A percentile compares a stretch with the other conserved stretches of the same genome.
These are phyloP conservation scores for Globisporangium nodosum DNA, from an alignment of 352 stramenopile genomes.

Conservation along the genomic window DNA sequence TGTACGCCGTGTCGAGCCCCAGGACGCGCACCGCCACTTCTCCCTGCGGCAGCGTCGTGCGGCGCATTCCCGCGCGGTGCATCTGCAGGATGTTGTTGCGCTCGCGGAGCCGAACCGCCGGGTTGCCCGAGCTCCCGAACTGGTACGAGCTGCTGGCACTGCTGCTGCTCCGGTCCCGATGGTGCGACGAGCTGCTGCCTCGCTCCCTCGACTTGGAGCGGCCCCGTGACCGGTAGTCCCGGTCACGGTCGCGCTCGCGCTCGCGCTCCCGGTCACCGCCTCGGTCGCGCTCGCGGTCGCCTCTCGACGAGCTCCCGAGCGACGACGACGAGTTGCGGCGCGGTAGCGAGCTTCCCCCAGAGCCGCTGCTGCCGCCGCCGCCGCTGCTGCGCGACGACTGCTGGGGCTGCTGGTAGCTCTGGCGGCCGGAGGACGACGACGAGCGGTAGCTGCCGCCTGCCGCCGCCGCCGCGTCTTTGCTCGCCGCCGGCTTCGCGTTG, in stretches of 20 bases:
- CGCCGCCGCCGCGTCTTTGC: background rate
- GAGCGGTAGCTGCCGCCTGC: conserved; percentile 9
- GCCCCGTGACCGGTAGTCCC: conserved; percentile 26
- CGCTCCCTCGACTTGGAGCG: conserved; percentile 40
- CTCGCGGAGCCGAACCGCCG: conserved; percentile 49
- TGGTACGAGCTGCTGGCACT: conserved; percentile 40
- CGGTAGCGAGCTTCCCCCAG: conserved; percentile 19
- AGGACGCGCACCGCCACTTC: conserved; percentile 57
- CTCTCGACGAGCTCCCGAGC: conserved; percentile 8
- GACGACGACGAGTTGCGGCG: conserved; percentile 46
- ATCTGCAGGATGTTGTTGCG: conserved; percentile 73
- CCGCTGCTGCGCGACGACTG: conserved; percentile 14
- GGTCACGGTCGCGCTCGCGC: conserved; percentile 20
- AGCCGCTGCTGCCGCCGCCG: conserved; percentile 1
- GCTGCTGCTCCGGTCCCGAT: conserved; percentile 1
- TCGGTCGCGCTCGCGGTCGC: conserved; percentile 19
- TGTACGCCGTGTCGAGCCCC: conserved; percentile 62
- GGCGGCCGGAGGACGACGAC: conserved; percentile 2
- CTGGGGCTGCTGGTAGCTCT: conserved; percentile 12
- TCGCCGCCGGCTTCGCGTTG: conserved; percentile 7
- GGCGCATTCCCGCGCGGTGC: conserved; percentile 51
- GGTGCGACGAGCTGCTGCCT: conserved; percentile 1
- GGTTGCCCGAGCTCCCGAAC: conserved; percentile 43
- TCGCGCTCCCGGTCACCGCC: conserved; percentile 11
- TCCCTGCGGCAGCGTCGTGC: conserved; percentile 34